Percentiles rank a stretch among this genome's conserved stretches.
These are phyloP conservation scores for Fusarium denticulatum DNA, from an alignment of 2,329 filamentous ascomycete species.

Conservation along the genomic window DNA sequence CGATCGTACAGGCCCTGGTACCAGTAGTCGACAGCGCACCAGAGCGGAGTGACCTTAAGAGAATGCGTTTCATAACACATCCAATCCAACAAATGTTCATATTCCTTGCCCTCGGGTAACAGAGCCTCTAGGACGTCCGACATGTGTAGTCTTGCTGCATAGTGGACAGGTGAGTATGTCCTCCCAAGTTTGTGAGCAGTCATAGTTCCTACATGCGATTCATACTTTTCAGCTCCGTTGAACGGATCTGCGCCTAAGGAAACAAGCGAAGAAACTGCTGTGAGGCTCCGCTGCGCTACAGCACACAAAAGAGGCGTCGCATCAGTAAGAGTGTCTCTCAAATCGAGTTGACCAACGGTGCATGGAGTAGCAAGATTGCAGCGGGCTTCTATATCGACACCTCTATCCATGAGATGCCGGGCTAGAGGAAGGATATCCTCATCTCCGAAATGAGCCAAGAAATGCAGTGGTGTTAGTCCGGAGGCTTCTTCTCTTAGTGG, in stretches of 20 bases:
- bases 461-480: not conserved
- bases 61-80: not conserved
- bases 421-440: not conserved
- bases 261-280: not conserved
- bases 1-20: not conserved
- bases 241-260: not conserved
- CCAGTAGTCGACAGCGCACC: not conserved
- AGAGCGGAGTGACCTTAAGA: not conserved
- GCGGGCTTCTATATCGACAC: not conserved
- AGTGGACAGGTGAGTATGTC: not conserved
- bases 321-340: not conserved
- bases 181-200: not conserved
- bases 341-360: not conserved
- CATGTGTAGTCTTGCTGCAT: not conserved
- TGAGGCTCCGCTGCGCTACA: not conserved
- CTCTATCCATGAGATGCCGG: not conserved
- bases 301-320: not conserved
- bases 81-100: not conserved
- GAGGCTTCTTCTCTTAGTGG: not conserved
- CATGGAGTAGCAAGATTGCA: not conserved
- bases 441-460: not conserved
- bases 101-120: not conserved
- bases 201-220: not conserved
- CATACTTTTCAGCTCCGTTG: not conserved
- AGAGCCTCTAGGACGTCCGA: not conserved